A percentile compares a stretch with the other conserved stretches of the same genome.
phyloP scores from a whole-genome alignment of 176 grass and related monocot species.

The Luzula sylvatica region DNA sequence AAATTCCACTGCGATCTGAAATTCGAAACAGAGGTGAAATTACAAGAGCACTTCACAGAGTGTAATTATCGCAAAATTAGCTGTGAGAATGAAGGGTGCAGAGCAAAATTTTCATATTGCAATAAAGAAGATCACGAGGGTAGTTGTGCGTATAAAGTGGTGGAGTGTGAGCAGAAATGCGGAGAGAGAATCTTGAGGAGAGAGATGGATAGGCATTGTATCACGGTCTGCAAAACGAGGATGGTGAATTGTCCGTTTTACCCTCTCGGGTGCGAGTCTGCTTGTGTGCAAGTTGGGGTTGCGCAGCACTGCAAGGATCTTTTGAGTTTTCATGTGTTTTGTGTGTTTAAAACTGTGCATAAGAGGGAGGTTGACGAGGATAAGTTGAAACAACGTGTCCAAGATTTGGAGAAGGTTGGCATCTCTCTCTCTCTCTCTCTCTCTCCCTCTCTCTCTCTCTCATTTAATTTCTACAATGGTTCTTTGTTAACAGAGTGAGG shows the following conservation, averaged over 20 bases:
- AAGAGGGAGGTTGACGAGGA: constrained; percentile 39
- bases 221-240: constrained; percentile 78
- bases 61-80: constrained; percentile 51
- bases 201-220: constrained; percentile 87
- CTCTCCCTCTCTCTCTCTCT: background rate
- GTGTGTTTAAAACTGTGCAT: constrained; percentile 51
- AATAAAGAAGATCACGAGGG: constrained; percentile 46
- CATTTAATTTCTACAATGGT: background rate
- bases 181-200: constrained; percentile 40
- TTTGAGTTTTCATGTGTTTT: constrained; percentile 45
- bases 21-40: constrained; percentile 38
- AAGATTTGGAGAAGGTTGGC: constrained; percentile 63
- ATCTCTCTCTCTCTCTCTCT: constrained; percentile 10
- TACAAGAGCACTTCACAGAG: constrained; percentile 36
- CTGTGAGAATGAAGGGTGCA: constrained; percentile 53
- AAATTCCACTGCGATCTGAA: constrained; percentile 61
- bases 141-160: constrained; percentile 47
- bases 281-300: constrained; percentile 41
- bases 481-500: constrained; percentile 32
- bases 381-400: constrained; percentile 34
- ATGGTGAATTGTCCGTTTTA: constrained; percentile 75
- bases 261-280: constrained; percentile 45
- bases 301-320: constrained; percentile 43
- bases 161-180: constrained; percentile 68
- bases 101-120: constrained; percentile 33